Evolutionary conservation across 139 green algal genomes (phyloP), one percentile per base, ranked within the genome.

Genomic region (Volvox africanus): DNA sequence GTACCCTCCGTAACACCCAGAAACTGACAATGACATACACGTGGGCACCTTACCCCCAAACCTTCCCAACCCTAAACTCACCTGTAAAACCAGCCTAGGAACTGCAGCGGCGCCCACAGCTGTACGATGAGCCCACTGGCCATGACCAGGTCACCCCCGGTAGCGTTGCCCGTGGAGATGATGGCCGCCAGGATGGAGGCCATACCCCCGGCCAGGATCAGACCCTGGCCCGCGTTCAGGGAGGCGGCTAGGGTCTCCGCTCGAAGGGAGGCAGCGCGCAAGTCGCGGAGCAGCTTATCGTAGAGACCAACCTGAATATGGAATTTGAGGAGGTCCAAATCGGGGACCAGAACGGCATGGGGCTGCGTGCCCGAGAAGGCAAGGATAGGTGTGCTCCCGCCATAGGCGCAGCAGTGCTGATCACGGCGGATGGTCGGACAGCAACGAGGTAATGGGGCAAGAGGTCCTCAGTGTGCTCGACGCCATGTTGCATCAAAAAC

Each of bases 61-160:
- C 6, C 21, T 28, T 5, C 65, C 5, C 71, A 1, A n/a, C 30
- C 71, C 20, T 21, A 79, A 0, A 68, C 82, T 9, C 77, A 93
- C 92, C 86, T 89, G 85, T 93, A 95, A 88, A 98, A 99, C 95
- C 96, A 99, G 50, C 97, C 97, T 67, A 99, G 92, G 88, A 98
- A 99, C 92, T 98, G 95, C 91, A 99, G 95, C 0, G 98, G 98
- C 26, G 95, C 96, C 97, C 96, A 99, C 44, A 99, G 96, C 94
- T 99, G 98, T 88, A 99, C 91, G 86, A 99, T 94, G 79, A 99
- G 93, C 1, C 97, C 98, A 68, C 99, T 97, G 68, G 97, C 96
- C 96, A 99, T 96, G 32, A 97, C 95, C 80, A 98, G 92, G 87
- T 98, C 96, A 1, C 97, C 96, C 16, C 93, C 91, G 21, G 79